These are phyloP conservation scores for Tetracladium setigerum DNA, from an alignment of 495 filamentous ascomycete genomes.

Conservation along the genomic window DNA sequence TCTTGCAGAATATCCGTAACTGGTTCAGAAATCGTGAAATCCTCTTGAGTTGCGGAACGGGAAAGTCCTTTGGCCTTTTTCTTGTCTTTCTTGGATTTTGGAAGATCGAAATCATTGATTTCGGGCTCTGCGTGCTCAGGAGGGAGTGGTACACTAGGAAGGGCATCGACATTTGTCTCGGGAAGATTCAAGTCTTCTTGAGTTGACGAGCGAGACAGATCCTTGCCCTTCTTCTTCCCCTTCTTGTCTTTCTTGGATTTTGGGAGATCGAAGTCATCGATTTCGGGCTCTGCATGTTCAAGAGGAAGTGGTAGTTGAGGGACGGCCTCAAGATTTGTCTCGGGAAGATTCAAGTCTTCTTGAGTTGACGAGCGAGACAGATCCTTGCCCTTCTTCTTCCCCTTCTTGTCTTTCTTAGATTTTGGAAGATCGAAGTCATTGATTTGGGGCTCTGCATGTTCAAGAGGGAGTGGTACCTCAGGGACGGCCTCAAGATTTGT, in stretches of 20 bases:
- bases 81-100: conserved; percentile 11
- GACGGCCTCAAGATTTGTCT: conserved; percentile 2
- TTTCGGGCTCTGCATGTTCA: neutral
- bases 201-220: conserved; percentile 12
- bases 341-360: conserved; percentile 6
- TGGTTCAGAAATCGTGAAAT: neutral
- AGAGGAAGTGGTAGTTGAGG: neutral
- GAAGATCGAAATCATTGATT: too few species aligned
- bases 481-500: conserved; percentile 1
- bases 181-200: conserved; percentile 7
- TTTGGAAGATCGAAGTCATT: neutral
- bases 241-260: conserved; percentile 24
- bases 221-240: conserved; percentile 25
- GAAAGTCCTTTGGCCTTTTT: neutral
- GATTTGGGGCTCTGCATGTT: too few species aligned
- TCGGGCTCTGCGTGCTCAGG: neutral
- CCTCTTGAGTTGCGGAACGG: neutral
- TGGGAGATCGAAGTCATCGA: neutral
- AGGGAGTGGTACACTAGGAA: neutral
- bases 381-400: conserved; percentile 24
- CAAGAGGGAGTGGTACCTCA: neutral
- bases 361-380: conserved; percentile 13
- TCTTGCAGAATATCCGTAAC: too few species aligned
- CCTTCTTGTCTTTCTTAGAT: conserved; percentile 12
- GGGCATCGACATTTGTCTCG: conserved; percentile 4